Base-by-base conservation (phyloP, 495 filamentous ascomycete species). In the Staphylotrichum longicolle region DNA sequence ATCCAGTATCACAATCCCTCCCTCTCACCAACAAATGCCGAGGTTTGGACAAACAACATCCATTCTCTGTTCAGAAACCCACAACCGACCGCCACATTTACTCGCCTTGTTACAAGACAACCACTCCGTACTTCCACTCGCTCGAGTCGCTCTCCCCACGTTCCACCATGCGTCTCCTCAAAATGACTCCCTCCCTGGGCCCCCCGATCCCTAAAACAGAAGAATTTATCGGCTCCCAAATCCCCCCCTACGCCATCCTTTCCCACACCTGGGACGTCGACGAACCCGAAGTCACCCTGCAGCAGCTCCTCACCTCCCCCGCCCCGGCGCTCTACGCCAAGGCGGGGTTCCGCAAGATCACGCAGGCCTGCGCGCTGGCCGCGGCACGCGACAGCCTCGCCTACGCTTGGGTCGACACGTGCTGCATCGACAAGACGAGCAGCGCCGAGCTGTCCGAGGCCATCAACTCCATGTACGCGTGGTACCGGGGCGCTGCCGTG, bases 321-420 rank as follows among this genome's bases (percentile, higher is more conserved):
- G 20, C 20, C 20, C 20, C 0, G 0, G 2, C 10, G 9, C 15
- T 11, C 20, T 32, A 14, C 3, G 9, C 57, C 10, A 63, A 42
- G 44, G 15, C 27, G 20, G 20, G 70, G 27, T 70, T 61, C 47
- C 8, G 2, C 5, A 75, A 75, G 64, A 68, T 73, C 20, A 3
- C 42, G 3, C 45, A 42, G 20, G 67, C 66, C 14, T 67, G 63
- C 54, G 55, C 39, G 0, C 35, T 66, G 8, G 69, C 72, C 20
- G 49, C 39, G 32, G 49, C 51, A 12, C 11, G 49, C 7, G 39
- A 69, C 27, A 53, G 46, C 2, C 54, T 65, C 41, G 47, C 54
- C 0, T 75, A 72, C 44, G 66, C 58, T 0, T 75, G 70, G 72
- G 55, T 74, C 14, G 73, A 75, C 62, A 72, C 72, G 20, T 75